phyloP scores from a whole-genome alignment of 352 stramenopile genomes.

The Pythium chondricola region DNA sequence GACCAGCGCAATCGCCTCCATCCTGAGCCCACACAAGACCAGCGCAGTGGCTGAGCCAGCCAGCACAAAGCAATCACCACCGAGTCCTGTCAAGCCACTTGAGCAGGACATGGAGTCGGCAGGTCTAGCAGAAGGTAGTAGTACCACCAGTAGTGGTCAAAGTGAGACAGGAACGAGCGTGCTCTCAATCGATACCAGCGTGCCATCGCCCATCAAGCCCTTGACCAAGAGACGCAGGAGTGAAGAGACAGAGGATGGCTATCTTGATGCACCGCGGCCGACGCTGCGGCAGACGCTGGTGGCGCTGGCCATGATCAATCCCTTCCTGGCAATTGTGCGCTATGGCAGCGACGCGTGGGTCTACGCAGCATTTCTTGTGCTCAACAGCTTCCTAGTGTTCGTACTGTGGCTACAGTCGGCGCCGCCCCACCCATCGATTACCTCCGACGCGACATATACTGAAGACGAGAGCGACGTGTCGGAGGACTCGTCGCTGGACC shows the following conservation, averaged over 20 bases:
- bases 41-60: background rate
- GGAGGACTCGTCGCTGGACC: background rate
- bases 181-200: too few relatives aligned
- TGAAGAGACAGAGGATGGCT: too few relatives aligned
- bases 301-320: constrained; percentile 8
- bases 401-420: constrained; percentile 10
- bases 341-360: constrained; percentile 9
- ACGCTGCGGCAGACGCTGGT: constrained; percentile 2
- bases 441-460: background rate
- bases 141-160: too few relatives aligned
- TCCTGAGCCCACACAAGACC: constrained; percentile 41
- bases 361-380: background rate
- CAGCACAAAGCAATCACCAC: too few relatives aligned
- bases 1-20: constrained; percentile 61
- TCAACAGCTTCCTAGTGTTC: constrained; percentile 13
- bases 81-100: too few relatives aligned
- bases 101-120: too few relatives aligned
- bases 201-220: too few relatives aligned
- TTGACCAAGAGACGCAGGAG: too few relatives aligned
- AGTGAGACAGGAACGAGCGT: too few relatives aligned
- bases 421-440: background rate
- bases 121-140: too few relatives aligned
- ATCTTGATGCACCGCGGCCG: too few relatives aligned
- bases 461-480: background rate
- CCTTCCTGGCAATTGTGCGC: constrained; percentile 5